These are phyloP conservation scores for Solanum arcanum DNA, from an alignment of 257 asterid species.

Conservation along the genomic window DNA sequence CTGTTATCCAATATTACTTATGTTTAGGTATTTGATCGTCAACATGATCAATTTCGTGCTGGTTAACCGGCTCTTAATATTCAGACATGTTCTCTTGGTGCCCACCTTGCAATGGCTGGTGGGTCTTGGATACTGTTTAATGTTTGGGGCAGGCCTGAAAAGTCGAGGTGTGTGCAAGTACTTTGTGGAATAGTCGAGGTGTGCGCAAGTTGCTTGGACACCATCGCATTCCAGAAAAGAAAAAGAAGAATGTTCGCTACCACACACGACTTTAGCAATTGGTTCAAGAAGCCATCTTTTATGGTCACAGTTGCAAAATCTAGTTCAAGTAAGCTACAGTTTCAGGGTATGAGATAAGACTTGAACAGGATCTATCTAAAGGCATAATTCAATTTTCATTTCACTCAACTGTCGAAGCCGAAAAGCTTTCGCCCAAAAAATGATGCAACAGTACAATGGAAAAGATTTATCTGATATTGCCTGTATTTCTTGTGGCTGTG, in stretches of 20 bases:
- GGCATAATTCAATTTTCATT: background rate
- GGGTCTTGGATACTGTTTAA: background rate
- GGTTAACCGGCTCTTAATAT: background rate
- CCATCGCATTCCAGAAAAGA: background rate
- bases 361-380: background rate
- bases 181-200: background rate
- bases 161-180: background rate
- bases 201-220: background rate
- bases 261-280: background rate
- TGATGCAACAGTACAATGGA: background rate
- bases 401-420: background rate
- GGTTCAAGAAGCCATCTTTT: background rate
- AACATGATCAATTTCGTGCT: background rate
- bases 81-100: background rate
- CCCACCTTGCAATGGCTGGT: background rate
- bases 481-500: background rate
- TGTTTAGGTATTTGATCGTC: background rate
- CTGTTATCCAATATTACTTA: background rate
- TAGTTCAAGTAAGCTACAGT: background rate
- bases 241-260: background rate
- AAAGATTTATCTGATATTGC: background rate
- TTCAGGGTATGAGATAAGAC: background rate
- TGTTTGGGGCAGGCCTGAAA: background rate
- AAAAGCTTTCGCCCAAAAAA: background rate
- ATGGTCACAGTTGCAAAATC: background rate